A percentile compares a stretch with the other conserved stretches of the same genome.
phyloP scores from a whole-genome alignment of 2,329 filamentous ascomycete species.

The Geoglossum cookeanum region DNA sequence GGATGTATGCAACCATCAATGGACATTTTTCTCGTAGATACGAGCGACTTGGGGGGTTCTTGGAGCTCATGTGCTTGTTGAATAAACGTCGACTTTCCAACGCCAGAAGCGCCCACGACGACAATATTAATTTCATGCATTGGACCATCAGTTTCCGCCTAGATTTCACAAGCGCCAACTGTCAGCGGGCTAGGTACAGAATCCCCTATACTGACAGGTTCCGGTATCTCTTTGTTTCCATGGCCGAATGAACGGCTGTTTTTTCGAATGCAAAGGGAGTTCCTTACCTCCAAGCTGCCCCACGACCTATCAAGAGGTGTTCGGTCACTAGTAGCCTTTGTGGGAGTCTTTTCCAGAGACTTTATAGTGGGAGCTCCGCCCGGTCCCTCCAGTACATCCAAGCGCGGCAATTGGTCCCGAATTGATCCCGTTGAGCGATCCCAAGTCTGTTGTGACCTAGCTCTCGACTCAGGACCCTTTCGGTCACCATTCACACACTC shows the following conservation, averaged over 20 bases:
- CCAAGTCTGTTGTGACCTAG: neutral
- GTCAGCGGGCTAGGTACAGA: neutral
- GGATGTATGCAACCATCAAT: constrained; percentile 38
- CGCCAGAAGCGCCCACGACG: constrained; percentile 45
- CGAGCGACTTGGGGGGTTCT: constrained; percentile 32
- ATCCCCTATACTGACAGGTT: neutral
- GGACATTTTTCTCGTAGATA: constrained; percentile 36
- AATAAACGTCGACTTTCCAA: constrained; percentile 50
- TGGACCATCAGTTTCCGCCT: neutral
- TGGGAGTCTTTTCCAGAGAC: neutral
- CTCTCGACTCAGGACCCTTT: neutral
- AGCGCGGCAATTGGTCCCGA: neutral
- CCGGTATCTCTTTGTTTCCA: too few species aligned
- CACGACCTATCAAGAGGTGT: neutral
- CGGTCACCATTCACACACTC: neutral
- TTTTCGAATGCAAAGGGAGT: neutral
- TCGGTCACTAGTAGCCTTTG: neutral
- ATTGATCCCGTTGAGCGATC: neutral
- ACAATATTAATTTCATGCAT: constrained; percentile 47
- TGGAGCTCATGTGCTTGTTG: constrained; percentile 40
- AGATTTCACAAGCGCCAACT: neutral
- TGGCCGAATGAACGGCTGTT: neutral
- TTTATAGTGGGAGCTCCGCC: neutral
- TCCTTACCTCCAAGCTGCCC: neutral
- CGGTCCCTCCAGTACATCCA: neutral